Conservation (phyloP, 345 rosid genomes). For the Lumnitzera racemosa region DNA sequence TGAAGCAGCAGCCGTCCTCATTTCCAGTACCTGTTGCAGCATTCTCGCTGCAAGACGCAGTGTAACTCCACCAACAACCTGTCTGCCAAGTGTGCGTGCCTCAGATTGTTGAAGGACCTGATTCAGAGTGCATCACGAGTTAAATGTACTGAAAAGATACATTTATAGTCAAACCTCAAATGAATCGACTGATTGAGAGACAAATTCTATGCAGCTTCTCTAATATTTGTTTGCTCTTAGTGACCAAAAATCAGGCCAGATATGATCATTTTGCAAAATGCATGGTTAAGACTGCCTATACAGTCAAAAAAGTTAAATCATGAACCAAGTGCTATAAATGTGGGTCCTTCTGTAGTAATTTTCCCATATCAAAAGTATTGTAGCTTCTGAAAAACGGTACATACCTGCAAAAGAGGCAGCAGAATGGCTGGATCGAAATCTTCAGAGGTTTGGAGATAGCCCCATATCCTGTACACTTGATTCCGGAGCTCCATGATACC, state of each 20-base stretch:
- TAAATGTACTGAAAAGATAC: neutral
- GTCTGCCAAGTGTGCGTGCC: conserved; percentile 68
- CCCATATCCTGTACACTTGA: conserved; percentile 77
- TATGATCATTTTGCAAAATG: no score
- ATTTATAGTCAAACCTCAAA: neutral
- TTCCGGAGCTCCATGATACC: conserved; percentile 63
- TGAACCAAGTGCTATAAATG: no score
- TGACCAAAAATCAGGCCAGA: no score
- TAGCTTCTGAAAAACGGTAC: conserved; percentile 1
- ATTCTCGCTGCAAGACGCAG: conserved; percentile 89
- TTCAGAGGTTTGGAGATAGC: conserved; percentile 58
- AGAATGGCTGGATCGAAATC: conserved; percentile 72
- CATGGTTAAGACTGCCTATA: no score
- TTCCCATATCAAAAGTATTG: neutral
- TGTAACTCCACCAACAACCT: conserved; percentile 68
- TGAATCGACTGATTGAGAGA: neutral
- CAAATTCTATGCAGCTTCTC: no score
- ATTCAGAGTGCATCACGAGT: conserved; percentile 6
- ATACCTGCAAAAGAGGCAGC: conserved; percentile 81
- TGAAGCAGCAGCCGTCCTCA: conserved; percentile 29
- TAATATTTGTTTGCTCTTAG: no score
- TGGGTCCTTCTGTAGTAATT: neutral
- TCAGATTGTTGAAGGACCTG: conserved; percentile 93
- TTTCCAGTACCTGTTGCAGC: conserved; percentile 76
- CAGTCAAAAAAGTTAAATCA: no score